Percentiles rank a stretch among this genome's conserved stretches.
phyloP scores from a whole-genome alignment of 768 basidiomycete species.

The Dendrothele bispora region DNA sequence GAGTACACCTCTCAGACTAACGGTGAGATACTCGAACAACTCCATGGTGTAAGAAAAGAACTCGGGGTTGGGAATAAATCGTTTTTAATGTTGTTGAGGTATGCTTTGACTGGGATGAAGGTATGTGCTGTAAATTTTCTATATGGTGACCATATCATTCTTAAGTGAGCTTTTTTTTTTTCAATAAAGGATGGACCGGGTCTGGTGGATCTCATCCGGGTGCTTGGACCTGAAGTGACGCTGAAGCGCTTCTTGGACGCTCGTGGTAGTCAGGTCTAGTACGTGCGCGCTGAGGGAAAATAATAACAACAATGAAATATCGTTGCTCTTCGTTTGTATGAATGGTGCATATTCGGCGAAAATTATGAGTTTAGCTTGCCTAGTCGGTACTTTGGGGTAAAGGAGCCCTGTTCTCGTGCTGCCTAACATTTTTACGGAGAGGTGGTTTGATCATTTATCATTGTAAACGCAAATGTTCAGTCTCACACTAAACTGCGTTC shows the following conservation, averaged over 20 bases:
- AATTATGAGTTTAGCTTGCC: too few species aligned
- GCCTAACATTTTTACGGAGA: too few species aligned
- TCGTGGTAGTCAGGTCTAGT: too few species aligned
- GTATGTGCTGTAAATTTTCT: conserved; percentile 31
- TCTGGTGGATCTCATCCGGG: conserved; percentile 42
- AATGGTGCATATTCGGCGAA: too few species aligned
- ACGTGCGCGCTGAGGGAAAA: too few species aligned
- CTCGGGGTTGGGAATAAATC: conserved; percentile 42
- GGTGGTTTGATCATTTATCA: too few species aligned
- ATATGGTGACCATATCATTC: background rate
- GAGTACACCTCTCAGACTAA: conserved; percentile 25
- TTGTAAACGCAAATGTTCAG: too few species aligned
- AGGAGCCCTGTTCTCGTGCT: too few species aligned
- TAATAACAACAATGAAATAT: too few species aligned
- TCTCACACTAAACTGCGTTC: too few species aligned
- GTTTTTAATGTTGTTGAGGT: conserved; percentile 73
- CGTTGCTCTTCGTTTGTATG: too few species aligned
- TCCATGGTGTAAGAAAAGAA: conserved; percentile 45
- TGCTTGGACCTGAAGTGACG: conserved; percentile 43
- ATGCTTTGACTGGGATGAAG: conserved; percentile 83
- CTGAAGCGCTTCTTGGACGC: conserved; percentile 30
- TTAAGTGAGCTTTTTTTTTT: background rate
- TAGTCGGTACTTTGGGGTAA: too few species aligned
- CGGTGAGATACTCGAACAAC: conserved; percentile 31
- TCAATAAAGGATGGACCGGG: conserved; percentile 46